Percentiles rank a stretch among this genome's conserved stretches.
Conservation (phyloP, 2,329 filamentous ascomycete genomes). For the Alternaria brassicae region DNA sequence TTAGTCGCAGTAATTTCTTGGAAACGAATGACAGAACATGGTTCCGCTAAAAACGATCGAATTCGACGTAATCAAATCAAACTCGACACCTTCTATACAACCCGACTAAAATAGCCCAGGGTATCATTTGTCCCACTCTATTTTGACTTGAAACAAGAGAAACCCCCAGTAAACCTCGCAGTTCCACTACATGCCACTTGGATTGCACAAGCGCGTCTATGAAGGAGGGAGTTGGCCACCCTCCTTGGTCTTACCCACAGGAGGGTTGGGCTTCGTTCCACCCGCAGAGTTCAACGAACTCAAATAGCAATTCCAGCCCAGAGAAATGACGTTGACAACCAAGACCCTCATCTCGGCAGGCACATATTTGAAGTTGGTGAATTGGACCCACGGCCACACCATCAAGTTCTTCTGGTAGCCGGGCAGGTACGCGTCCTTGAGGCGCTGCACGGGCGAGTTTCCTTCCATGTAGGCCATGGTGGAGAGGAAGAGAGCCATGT, state of each 20-base stretch:
- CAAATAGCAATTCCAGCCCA: constrained; percentile 58
- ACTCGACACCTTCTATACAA: neutral
- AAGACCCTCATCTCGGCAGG: constrained; percentile 83
- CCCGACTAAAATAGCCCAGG: neutral
- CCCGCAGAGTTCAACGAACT: constrained; percentile 49
- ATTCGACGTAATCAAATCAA: neutral
- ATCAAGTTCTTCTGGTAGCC: constrained; percentile 85
- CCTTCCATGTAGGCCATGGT: constrained; percentile 87
- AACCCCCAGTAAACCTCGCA: neutral
- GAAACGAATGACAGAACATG: neutral
- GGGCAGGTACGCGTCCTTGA: constrained; percentile 72
- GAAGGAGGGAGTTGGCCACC: constrained; percentile 37
- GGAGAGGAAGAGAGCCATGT: constrained; percentile 79
- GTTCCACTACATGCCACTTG: neutral
- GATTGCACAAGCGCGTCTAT: constrained; percentile 14
- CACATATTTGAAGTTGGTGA: constrained; percentile 85
- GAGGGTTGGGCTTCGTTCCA: constrained; percentile 20
- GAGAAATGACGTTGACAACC: constrained; percentile 82
- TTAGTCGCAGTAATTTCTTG: neutral
- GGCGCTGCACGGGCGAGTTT: constrained; percentile 67
- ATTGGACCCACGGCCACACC: constrained; percentile 86
- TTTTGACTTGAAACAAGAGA: neutral
- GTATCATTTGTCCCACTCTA: neutral
- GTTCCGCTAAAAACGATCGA: neutral
- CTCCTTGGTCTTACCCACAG: constrained; percentile 28